Evolutionary conservation across 2,329 filamentous ascomycete genomes (phyloP), one percentile per base, ranked within the genome.

Genomic region (Colletotrichum chrysophilum): DNA sequence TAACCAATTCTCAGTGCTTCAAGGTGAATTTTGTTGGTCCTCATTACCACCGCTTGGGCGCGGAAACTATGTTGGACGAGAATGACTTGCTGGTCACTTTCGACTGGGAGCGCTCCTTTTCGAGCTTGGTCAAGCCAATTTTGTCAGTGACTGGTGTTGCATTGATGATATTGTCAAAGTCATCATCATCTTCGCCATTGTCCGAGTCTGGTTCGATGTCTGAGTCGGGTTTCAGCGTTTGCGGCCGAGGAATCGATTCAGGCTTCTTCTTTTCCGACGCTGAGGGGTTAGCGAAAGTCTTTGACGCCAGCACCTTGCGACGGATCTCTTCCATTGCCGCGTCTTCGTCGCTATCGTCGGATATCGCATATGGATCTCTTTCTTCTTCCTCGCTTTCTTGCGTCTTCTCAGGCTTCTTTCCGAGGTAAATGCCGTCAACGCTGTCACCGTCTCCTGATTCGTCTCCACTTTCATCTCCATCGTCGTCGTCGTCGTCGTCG

Each of bases 121-220:
- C 89, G 56, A 92, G 83, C 82, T 86, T 90, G 4, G 85, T 83
- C 71, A 92, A 80, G 0, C 96, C 96, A 14, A 94, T 94, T 70
- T 94, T 91, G 83, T 98, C 96, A 0, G 96, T 98, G 21, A 97
- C 92, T 0, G 95, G 95, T 4, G 95, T 96, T 0, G 97, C 96
- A 79, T 96, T 92, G 81, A 98, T 98, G 84, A 99, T 97, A 78
- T 94, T 94, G 81, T 98, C 96, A 81, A 98, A 98, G 66, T 95
- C 94, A 62, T 94, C 94, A 70, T 97, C 94, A 2, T 88, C 92
- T 24, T 86, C 83, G 34, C 86, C 90, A 71, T 94, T 91, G 77
- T 95, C 94, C 5, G 93, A 95, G 76, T 94, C 94, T 2, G 94
- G 93, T 80, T 94, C 92, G 4, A 90, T 90, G 69, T 95, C 92